Conservation (phyloP, 2,329 filamentous ascomycete genomes). For the Penicillium sp. region DNA sequence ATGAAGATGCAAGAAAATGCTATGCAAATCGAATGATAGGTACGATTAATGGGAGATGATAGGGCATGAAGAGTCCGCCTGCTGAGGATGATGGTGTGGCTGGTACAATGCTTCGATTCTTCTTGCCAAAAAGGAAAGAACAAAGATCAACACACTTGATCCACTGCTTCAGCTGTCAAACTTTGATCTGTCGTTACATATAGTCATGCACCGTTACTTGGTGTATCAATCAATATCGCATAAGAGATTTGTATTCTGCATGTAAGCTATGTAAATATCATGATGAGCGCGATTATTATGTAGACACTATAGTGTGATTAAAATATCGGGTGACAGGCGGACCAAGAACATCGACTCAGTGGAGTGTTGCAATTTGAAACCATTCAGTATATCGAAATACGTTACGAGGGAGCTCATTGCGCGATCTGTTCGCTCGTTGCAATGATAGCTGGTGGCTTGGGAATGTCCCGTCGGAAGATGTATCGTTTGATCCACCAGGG, state of each 20-base stretch:
- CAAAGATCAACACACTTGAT: too few species aligned
- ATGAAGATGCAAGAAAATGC: not conserved
- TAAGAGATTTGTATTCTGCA: not conserved
- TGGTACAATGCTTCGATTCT: not conserved
- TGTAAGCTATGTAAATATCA: not conserved
- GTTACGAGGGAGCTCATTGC: not conserved
- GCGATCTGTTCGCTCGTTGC: slow-evolving; percentile 16
- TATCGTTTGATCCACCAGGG: slow-evolving; percentile 62
- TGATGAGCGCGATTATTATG: not conserved
- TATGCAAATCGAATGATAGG: not conserved
- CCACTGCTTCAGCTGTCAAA: not conserved
- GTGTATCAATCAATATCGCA: not conserved
- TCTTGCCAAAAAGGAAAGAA: not conserved
- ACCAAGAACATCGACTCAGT: not conserved
- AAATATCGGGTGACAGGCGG: not conserved
- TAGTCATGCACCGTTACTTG: not conserved
- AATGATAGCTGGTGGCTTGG: slow-evolving; percentile 24
- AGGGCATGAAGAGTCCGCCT: too few species aligned
- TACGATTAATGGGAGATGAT: not conserved
- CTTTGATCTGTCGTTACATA: too few species aligned
- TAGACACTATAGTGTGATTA: not conserved
- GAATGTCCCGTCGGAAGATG: slow-evolving; percentile 50
- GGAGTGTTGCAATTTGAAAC: not conserved
- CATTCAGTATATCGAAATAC: not conserved
- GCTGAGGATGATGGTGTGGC: not conserved